A percentile compares a stretch with the other conserved stretches of the same genome.
phyloP scores from a whole-genome alignment of 2,329 filamentous ascomycete genomes.

The Whalleya microplaca region DNA sequence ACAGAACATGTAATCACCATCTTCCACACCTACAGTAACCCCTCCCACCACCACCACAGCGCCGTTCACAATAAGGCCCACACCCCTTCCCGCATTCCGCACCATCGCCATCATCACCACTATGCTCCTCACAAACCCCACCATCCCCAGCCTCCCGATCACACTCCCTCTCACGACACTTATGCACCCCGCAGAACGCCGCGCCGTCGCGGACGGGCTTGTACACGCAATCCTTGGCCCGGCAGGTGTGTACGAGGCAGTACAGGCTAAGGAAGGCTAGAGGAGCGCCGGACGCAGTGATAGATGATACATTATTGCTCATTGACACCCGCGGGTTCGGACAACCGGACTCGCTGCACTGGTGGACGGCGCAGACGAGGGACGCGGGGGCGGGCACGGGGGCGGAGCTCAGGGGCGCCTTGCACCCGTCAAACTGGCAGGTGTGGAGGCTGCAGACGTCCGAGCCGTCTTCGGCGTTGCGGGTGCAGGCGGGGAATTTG shows the following conservation, averaged over 20 bases:
- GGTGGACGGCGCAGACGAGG: conserved; percentile 18
- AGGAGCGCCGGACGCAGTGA: background rate
- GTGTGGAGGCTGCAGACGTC: conserved; percentile 8
- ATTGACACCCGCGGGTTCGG: conserved; percentile 1
- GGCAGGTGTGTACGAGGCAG: conserved; percentile 12
- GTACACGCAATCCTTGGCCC: background rate
- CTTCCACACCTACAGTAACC: background rate
- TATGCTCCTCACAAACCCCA: background rate
- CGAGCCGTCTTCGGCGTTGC: conserved; percentile 4
- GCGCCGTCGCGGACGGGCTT: background rate
- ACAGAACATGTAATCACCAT: background rate
- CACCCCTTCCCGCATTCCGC: conserved; percentile 8
- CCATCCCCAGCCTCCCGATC: background rate
- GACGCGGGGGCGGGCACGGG: background rate
- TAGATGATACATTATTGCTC: too few relatives aligned
- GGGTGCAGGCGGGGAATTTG: conserved; percentile 17
- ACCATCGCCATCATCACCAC: background rate
- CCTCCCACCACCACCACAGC: conserved; percentile 4
- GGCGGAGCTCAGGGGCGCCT: background rate
- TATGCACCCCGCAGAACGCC: background rate
- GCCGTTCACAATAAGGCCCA: background rate
- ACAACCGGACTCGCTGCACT: conserved; percentile 17
- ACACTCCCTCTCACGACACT: background rate
- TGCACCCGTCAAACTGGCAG: conserved; percentile 8
- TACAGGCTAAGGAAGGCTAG: background rate